These are phyloP conservation scores for Podila horticola DNA, from an alignment of 192 early-diverging fungal genomes.

Conservation along the genomic window DNA sequence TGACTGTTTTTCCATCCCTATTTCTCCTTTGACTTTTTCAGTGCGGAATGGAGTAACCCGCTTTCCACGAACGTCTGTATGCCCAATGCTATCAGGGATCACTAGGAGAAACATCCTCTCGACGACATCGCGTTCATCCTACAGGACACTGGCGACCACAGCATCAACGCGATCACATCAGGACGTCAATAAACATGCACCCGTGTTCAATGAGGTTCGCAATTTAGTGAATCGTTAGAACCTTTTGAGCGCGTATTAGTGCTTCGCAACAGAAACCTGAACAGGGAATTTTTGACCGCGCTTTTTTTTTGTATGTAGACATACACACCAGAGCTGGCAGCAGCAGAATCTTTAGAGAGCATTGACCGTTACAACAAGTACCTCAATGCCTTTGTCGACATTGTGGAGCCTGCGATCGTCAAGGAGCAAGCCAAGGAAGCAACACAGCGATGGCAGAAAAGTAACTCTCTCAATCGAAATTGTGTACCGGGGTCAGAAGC, in stretches of 20 bases:
- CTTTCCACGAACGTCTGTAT: neutral
- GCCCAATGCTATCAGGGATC: neutral
- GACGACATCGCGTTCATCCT: neutral
- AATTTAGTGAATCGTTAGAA: no score
- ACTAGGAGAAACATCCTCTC: neutral
- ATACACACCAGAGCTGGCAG: slow-evolving; percentile 18
- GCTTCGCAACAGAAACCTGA: no score
- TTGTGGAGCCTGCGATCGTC: slow-evolving; percentile 30
- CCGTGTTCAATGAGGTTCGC: neutral
- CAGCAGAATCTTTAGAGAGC: slow-evolving; percentile 24
- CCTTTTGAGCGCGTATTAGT: no score
- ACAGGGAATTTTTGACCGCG: no score
- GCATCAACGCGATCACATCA: neutral
- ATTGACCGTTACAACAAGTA: slow-evolving; percentile 51
- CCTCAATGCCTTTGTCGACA: slow-evolving; percentile 56
- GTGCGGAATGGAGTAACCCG: neutral
- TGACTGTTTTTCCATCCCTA: neutral
- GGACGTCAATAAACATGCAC: neutral
- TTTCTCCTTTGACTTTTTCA: neutral
- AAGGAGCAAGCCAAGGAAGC: slow-evolving; percentile 31
- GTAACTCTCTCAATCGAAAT: slow-evolving; percentile 8
- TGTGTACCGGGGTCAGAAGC: neutral
- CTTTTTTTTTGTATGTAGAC: slow-evolving; percentile 6
- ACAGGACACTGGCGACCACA: neutral
- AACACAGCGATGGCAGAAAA: slow-evolving; percentile 37